Evolutionary conservation across 345 rosid species (phyloP), one percentile per base, ranked within the genome.

Genomic region (Boechera retrofracta): DNA sequence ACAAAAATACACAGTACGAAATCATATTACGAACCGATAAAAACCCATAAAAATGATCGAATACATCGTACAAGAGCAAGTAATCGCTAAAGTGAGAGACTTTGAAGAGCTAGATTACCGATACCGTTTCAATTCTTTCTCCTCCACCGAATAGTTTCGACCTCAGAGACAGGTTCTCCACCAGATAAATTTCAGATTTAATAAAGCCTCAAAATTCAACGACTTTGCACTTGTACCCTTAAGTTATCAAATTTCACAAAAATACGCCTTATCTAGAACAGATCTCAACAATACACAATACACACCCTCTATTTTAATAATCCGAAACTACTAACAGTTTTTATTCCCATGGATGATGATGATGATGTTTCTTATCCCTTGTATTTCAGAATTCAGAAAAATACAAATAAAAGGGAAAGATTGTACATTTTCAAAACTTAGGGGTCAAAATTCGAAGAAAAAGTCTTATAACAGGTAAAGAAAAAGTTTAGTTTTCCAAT

Each of bases 401-500:
- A 35, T 13, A 59, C 10, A 39, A 18, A 63, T 3, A 41, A 6
- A 51, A 13, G 35, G 67, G 41, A 18, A 48, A 6, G 4, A 48
- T 67, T 75, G 11, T 13, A 57, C 8, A 48, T 4, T 56, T 67
- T n/a, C 31, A 57, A 75, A 75, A 75, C 53, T 58, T n/a, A 7
- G 5, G 28, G 18, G 39, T 61, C 15, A 42, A 67, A 69, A 21
- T 41, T 52, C 48, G 49, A 62, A 60, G 41, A 21, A 7, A n/a
- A 63, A 72, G 18, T 11, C 0, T 21, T 21, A 21, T 21, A 21
- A 21, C 24, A 21, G 24, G 24, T 21, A 21, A 21, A 21, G 24
- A 21, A 21, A 21, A 21, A 21, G 0, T 64, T 76, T 32, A 87
- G 31, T 80, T 82, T 54, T 86, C 86, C 86, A 90, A 78, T 36